Conservation (phyloP, 306 rosid species). For the Gleditsia sinensis region DNA sequence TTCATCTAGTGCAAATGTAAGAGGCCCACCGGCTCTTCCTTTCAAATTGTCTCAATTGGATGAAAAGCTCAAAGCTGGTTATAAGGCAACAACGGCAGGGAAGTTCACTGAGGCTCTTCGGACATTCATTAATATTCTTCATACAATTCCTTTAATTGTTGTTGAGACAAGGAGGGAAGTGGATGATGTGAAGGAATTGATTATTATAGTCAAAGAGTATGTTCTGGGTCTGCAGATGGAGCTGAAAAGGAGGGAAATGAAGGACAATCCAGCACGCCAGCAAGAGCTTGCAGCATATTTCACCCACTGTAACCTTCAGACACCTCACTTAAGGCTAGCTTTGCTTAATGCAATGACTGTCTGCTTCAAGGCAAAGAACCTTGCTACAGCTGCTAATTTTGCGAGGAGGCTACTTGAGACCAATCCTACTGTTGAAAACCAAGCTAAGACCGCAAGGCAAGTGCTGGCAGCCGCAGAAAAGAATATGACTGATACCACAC, state of each 20-base stretch:
- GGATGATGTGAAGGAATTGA: constrained; percentile 88
- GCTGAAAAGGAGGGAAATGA: constrained; percentile 75
- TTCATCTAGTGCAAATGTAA: constrained; percentile 76
- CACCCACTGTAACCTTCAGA: constrained; percentile 90
- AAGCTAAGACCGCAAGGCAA: constrained; percentile 83
- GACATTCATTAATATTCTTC: constrained; percentile 66
- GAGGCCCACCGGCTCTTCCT: constrained; percentile 80
- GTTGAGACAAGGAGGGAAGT: constrained; percentile 94
- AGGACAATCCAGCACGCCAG: constrained; percentile 71
- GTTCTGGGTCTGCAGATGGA: constrained; percentile 82
- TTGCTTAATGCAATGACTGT: constrained; percentile 70
- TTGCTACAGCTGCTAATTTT: constrained; percentile 81
- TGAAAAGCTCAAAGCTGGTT: constrained; percentile 88
- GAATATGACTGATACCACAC: constrained; percentile 72
- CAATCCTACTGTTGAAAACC: constrained; percentile 78
- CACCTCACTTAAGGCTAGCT: constrained; percentile 89
- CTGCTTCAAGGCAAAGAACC: constrained; percentile 84
- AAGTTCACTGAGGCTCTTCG: constrained; percentile 76
- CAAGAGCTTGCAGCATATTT: constrained; percentile 96
- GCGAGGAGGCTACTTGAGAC: constrained; percentile 88
- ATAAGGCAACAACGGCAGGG: constrained; percentile 81
- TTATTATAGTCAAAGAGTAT: constrained; percentile 81
- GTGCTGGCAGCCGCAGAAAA: constrained; percentile 90
- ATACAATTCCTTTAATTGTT: constrained; percentile 78
- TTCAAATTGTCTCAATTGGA: constrained; percentile 76